Evolutionary conservation across 257 asterid species (phyloP).

Genomic region (Solanum chaucha): DNA sequence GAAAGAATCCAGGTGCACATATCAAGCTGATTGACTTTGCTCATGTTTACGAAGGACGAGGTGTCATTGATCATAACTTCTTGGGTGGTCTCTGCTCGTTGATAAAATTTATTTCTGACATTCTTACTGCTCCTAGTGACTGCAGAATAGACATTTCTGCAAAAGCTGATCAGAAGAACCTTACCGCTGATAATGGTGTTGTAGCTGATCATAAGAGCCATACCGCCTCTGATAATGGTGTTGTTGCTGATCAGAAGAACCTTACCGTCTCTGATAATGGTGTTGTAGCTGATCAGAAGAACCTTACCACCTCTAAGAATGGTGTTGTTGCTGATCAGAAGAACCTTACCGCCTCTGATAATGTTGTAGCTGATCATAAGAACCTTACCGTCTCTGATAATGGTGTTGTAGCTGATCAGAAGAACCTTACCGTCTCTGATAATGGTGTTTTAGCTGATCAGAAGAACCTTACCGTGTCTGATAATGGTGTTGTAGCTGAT

Average conservation of each 20-base stretch:
- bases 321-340: neutral
- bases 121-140: slow-evolving; percentile 41
- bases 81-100: slow-evolving; percentile 85
- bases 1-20: slow-evolving; percentile 46
- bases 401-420: too few relatives aligned
- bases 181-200: neutral
- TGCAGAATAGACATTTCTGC: slow-evolving; percentile 13
- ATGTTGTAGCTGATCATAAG: neutral
- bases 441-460: neutral
- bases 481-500: neutral
- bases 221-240: neutral
- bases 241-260: neutral
- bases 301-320: neutral
- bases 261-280: neutral
- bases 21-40: slow-evolving; percentile 82
- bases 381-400: neutral
- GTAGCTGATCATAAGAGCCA: too few relatives aligned
- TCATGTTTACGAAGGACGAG: slow-evolving; percentile 60
- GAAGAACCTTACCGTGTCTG: neutral
- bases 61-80: slow-evolving; percentile 77
- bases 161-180: slow-evolving; percentile 22
- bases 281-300: neutral
- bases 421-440: neutral
- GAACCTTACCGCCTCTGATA: neutral
- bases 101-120: slow-evolving; percentile 66